Percentiles rank a stretch among this genome's conserved stretches.
phyloP scores from a whole-genome alignment of 1,284 basidiomycete genomes.

The Cutaneotrichosporon curvatum region DNA sequence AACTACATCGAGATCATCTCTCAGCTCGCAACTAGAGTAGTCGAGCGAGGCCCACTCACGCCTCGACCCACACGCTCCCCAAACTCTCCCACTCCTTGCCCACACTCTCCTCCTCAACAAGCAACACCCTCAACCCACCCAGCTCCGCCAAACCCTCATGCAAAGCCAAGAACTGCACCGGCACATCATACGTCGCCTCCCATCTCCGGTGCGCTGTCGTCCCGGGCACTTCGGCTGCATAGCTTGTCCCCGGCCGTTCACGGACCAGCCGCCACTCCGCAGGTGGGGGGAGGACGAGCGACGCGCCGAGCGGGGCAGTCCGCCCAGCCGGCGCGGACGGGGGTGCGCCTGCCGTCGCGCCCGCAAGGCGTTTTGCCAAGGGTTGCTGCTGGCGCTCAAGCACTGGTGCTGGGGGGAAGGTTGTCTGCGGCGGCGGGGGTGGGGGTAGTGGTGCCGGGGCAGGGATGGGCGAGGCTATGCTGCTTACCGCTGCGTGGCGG shows the following conservation, averaged over 20 bases:
- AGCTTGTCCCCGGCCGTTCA: slow-evolving; percentile 26
- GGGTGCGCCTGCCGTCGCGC: background rate
- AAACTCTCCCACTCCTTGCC: slow-evolving; percentile 30
- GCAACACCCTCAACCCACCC: slow-evolving; percentile 34
- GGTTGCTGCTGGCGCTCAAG: slow-evolving; percentile 1
- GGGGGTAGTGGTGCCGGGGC: slow-evolving; percentile 1
- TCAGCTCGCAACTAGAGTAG: too few relatives aligned
- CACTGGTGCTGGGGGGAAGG: slow-evolving; percentile 20
- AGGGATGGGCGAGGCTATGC: slow-evolving; percentile 14
- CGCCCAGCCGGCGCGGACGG: slow-evolving; percentile 9
- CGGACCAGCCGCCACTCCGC: slow-evolving; percentile 14
- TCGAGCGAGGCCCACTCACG: background rate
- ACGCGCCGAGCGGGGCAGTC: slow-evolving; percentile 22
- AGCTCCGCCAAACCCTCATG: slow-evolving; percentile 30
- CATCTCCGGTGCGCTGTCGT: slow-evolving; percentile 15
- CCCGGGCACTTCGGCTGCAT: slow-evolving; percentile 20
- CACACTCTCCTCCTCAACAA: slow-evolving; percentile 12
- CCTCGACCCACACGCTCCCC: slow-evolving; percentile 12
- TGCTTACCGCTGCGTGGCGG: slow-evolving; percentile 26
- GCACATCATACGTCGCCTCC: slow-evolving; percentile 25
- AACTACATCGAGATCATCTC: too few relatives aligned
- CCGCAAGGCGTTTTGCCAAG: slow-evolving; percentile 4
- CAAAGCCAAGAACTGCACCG: slow-evolving; percentile 25
- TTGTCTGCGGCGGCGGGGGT: background rate
- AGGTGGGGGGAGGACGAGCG: slow-evolving; percentile 13